Percentiles rank a stretch among this genome's conserved stretches.
Evolutionary conservation across 2,329 filamentous ascomycete genomes (phyloP).

Genomic region (Fusarium longipes): DNA sequence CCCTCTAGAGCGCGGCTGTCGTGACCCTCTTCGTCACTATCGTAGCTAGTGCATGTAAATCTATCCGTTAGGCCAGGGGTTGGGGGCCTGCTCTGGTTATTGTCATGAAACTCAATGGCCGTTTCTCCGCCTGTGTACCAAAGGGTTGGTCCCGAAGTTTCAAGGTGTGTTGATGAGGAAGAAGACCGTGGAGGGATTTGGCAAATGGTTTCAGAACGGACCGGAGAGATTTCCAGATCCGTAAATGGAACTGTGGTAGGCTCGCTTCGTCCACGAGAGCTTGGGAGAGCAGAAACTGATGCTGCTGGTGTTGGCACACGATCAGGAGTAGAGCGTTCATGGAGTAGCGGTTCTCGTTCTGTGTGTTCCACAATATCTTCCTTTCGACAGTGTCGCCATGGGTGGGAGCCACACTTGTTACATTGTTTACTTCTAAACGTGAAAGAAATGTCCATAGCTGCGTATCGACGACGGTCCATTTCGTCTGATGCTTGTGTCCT

Average conservation of each 20-base stretch:
- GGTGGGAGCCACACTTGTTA: constrained; percentile 31
- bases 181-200: neutral
- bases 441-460: constrained; percentile 15
- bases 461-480: neutral
- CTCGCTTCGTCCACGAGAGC: neutral
- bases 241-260: neutral
- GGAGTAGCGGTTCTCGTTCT: neutral
- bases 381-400: constrained; percentile 19
- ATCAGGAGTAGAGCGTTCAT: neutral
- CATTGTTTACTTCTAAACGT: constrained; percentile 26
- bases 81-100: neutral
- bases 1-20: neutral
- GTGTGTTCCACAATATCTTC: constrained; percentile 5
- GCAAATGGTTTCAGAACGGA: neutral
- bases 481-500: constrained; percentile 10
- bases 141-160: neutral
- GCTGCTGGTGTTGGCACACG: neutral
- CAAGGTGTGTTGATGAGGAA: neutral
- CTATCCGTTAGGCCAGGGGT: constrained; percentile 22
- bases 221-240: neutral
- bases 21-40: neutral
- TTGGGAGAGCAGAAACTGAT: neutral
- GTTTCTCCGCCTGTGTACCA: neutral
- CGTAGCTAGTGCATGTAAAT: constrained; percentile 11
- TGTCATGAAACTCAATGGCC: neutral